Evolutionary conservation across 305 asterid genomes (phyloP).

Genomic region (Lippia alba): DNA sequence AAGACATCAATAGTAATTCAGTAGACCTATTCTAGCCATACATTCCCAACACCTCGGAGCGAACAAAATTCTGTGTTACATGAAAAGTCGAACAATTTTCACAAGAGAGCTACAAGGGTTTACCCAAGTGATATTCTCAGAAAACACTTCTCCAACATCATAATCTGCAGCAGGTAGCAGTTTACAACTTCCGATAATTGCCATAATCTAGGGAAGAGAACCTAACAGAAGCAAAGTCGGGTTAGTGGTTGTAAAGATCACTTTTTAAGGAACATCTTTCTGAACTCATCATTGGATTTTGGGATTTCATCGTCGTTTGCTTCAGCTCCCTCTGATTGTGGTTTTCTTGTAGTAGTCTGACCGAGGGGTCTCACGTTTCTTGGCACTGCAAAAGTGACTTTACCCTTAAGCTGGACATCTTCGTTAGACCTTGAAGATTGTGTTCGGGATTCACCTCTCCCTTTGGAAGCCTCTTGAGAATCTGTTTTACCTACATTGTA

Average conservation of each 20-base stretch:
- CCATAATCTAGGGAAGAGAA: not conserved
- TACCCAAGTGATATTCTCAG: not conserved
- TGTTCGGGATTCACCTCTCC: conserved; percentile 34
- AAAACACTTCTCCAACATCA: not conserved
- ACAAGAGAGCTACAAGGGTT: not conserved
- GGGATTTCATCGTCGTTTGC: conserved; percentile 62
- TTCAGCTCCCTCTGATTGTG: conserved; percentile 40
- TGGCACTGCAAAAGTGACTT: conserved; percentile 83
- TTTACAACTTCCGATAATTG: not conserved
- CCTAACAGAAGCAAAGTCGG: not conserved
- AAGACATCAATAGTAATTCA: no score
- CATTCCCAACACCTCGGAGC: no score
- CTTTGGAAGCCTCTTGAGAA: conserved; percentile 48
- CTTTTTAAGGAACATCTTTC: conserved; percentile 69
- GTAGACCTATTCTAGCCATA: no score
- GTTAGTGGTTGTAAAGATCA: conserved; percentile 19
- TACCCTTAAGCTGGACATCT: conserved; percentile 63
- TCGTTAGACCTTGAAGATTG: conserved; percentile 37
- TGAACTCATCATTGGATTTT: conserved; percentile 88
- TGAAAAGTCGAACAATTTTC: not conserved
- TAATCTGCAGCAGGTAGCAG: not conserved
- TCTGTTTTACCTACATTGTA: conserved; percentile 32
- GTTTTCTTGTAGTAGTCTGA: conserved; percentile 40
- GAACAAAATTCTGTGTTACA: no score
- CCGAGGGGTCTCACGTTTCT: conserved; percentile 77